Percentiles rank a stretch among this genome's conserved stretches.
Conservation (phyloP, 2,329 filamentous ascomycete genomes). For the Ilyonectria robusta region DNA sequence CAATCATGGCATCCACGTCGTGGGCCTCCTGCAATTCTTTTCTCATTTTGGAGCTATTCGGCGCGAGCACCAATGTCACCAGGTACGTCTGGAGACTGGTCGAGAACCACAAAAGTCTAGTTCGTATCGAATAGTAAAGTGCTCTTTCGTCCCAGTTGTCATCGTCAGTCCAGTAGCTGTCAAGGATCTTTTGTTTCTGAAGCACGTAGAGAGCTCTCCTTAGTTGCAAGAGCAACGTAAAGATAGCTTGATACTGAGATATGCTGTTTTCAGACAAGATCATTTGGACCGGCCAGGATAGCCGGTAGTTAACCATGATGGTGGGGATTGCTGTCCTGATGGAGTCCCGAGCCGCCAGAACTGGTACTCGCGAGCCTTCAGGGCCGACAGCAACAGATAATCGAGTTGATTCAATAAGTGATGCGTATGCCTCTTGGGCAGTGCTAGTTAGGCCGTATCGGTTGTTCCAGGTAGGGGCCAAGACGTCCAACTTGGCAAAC, state of each 20-base stretch:
- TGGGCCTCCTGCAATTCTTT: conserved; percentile 70
- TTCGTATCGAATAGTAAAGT: conserved; percentile 73
- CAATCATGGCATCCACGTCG: conserved; percentile 87
- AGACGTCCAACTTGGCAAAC: conserved; percentile 80
- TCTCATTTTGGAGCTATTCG: conserved; percentile 70
- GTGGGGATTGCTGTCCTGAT: conserved; percentile 70
- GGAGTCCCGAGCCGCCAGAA: conserved; percentile 67
- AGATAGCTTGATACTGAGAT: conserved; percentile 77
- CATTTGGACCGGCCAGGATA: conserved; percentile 78
- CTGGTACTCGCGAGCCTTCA: conserved; percentile 57
- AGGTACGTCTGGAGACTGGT: conserved; percentile 83
- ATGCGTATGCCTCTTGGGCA: conserved; percentile 79
- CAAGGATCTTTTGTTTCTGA: conserved; percentile 65
- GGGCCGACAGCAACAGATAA: conserved; percentile 70
- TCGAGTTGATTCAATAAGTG: conserved; percentile 70
- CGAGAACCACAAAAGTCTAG: conserved; percentile 83
- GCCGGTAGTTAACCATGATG: conserved; percentile 77
- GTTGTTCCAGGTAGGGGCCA: conserved; percentile 79
- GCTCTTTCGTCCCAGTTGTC: conserved; percentile 60
- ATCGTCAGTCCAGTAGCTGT: conserved; percentile 56
- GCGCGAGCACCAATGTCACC: conserved; percentile 78
- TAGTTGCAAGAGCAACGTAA: conserved; percentile 83
- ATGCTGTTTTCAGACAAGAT: conserved; percentile 78
- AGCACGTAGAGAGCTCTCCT: conserved; percentile 79
- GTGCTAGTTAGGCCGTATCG: conserved; percentile 85